These are phyloP conservation scores for Globisporangium alternatum DNA, from an alignment of 352 stramenopile species.

Conservation along the genomic window DNA sequence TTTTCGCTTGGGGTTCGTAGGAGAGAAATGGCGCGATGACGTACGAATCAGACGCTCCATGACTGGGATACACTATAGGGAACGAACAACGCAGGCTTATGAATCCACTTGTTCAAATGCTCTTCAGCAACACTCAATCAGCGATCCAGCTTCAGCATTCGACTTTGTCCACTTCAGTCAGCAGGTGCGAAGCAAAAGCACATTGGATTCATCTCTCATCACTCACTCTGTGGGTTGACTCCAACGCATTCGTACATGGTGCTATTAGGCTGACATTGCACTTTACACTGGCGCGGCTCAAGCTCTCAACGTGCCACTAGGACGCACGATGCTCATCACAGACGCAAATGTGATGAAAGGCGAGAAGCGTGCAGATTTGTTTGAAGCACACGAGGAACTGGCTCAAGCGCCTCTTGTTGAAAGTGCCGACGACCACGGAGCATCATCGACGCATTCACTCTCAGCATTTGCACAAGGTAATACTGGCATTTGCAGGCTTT, in stretches of 20 bases:
- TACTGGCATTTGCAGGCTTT: neutral
- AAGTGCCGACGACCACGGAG: neutral
- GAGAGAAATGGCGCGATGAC: conserved; percentile 12
- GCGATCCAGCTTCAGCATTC: neutral
- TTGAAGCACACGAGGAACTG: neutral
- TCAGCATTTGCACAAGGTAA: conserved; percentile 3
- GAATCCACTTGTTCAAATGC: too few species aligned
- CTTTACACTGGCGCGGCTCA: conserved; percentile 20
- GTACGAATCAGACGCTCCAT: neutral
- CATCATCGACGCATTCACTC: neutral
- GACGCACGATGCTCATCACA: conserved; percentile 30
- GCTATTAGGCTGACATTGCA: conserved; percentile 12
- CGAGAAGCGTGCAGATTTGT: neutral
- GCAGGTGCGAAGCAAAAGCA: neutral
- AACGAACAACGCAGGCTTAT: neutral
- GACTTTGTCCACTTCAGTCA: conserved; percentile 10
- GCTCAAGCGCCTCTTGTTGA: neutral
- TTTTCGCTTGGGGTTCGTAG: conserved; percentile 32
- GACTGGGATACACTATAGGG: too few species aligned
- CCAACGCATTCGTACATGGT: neutral
- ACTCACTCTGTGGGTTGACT: neutral
- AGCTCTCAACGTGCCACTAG: conserved; percentile 22
- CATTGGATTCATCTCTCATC: neutral
- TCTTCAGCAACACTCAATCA: neutral
- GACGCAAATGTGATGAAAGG: conserved; percentile 2